Evolutionary conservation across 345 rosid genomes (phyloP), one percentile per base, ranked within the genome.

Genomic region (Clausena lansium): DNA sequence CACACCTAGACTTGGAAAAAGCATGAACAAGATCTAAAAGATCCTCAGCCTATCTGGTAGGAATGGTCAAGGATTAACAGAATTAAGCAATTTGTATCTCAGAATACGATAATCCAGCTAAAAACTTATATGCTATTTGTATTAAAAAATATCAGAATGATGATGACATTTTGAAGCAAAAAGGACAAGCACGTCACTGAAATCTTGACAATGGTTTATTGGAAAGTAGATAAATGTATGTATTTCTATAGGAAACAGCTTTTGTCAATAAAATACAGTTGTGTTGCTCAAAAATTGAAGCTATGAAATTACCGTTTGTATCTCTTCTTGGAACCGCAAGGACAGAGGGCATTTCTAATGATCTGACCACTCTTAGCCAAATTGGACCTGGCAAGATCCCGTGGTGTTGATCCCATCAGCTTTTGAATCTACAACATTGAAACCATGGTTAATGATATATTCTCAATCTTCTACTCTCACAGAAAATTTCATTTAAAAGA

Each of bases 301-400:
- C 60, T 45, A 58, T 39, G 45, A 71, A 52, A 67, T 67, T 87
- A 96, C 99, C 97, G 67, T 82, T 94, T 92, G 84, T 94, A 96
- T 92, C 94, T 89, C 88, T 92, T 94, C 90, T 92, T 91, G 72
- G 99, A 96, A 86, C 97, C 98, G 65, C 99, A 96, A 0, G 98
- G 99, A 75, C 99, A 96, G 73, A 81, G 84, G 5, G 98, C 97
- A 84, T 94, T 94, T 76, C 97, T 84, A 87, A 98, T 94, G n/a
- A 96, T 88, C 82, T 91, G 92, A 62, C 97, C 97, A 78, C 97
- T 94, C 84, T 91, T 92, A 15, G 97, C 97, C 84, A 94, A 82
- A 82, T 89, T 96, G 41, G 97, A 89, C 85, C 91, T 88, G 6
- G 98, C 98, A 65, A 94, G 70, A 63, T 96, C 99, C 78, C 89